Conservation (phyloP, 805 yeast genomes). For the Tanozyma kutaoensis region DNA sequence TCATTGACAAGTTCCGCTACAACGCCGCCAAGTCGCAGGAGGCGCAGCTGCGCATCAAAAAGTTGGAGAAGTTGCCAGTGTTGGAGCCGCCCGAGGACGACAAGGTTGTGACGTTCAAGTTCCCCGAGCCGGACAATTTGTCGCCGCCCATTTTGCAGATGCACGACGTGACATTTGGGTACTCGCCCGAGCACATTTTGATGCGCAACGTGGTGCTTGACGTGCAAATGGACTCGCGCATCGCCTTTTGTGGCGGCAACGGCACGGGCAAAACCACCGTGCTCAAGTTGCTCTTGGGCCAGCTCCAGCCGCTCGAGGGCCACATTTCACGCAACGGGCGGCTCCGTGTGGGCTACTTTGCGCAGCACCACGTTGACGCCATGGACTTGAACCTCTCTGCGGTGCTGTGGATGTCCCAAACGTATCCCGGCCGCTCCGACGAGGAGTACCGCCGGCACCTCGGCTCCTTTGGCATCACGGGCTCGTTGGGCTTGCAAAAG, state of each 20-base stretch:
- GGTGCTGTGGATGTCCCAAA: constrained; percentile 84
- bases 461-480: constrained; percentile 96
- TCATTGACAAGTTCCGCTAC: constrained; percentile 92
- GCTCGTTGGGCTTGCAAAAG: constrained; percentile 83
- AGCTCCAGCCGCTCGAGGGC: constrained; percentile 63
- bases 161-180: constrained; percentile 79
- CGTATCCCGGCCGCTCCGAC: constrained; percentile 86
- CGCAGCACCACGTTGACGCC: constrained; percentile 97
- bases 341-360: constrained; percentile 89
- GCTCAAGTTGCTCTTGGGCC: constrained; percentile 75
- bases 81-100: constrained; percentile 94
- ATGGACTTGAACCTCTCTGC: constrained; percentile 83
- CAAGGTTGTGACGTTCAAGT: constrained; percentile 67
- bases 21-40: constrained; percentile 96
- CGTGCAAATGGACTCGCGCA: constrained; percentile 86
- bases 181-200: constrained; percentile 49
- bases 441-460: constrained; percentile 95
- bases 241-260: constrained; percentile 96
- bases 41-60: constrained; percentile 96
- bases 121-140: constrained; percentile 88
- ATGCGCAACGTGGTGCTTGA: constrained; percentile 74
- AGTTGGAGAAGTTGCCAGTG: constrained; percentile 85
- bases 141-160: constrained; percentile 91
- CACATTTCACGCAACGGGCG: constrained; percentile 70
- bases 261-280: constrained; percentile 99